Conservation (phyloP, 305 asterid species). For the Fraxinus platypoda region DNA sequence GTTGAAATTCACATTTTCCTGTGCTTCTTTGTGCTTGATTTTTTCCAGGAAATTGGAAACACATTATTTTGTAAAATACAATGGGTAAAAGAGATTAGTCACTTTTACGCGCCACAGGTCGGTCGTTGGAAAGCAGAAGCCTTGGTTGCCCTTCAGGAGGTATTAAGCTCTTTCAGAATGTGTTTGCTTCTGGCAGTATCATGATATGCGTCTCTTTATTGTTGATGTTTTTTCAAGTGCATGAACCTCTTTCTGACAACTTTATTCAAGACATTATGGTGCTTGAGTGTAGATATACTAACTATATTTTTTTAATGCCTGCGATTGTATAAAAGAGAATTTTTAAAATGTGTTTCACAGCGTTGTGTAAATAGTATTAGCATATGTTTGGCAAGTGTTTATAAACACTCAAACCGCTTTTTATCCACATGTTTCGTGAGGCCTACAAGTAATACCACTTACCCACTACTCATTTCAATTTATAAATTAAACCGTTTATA, state of each 20-base stretch:
- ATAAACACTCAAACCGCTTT: too few species aligned
- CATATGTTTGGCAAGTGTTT: too few species aligned
- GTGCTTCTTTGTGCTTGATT: constrained; percentile 1
- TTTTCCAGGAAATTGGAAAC: constrained; percentile 21
- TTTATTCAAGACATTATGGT: constrained; percentile 17
- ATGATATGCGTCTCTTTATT: not conserved
- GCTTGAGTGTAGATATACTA: not conserved
- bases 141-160: constrained; percentile 87
- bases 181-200: not conserved
- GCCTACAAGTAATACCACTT: too few species aligned
- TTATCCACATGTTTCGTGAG: too few species aligned
- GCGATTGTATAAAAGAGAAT: not conserved
- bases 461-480: not conserved
- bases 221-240: not conserved
- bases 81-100: constrained; percentile 77
- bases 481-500: too few species aligned
- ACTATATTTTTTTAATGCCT: not conserved
- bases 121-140: constrained; percentile 93
- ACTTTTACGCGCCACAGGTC: constrained; percentile 42
- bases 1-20: constrained; percentile 12
- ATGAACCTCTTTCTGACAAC: constrained; percentile 16
- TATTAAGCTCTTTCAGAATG: constrained; percentile 24
- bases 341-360: not conserved
- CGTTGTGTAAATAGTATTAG: not conserved
- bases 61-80: constrained; percentile 17